Base-by-base conservation (phyloP, 164 flowering plant genomes). In the Hamamelis virginiana region DNA sequence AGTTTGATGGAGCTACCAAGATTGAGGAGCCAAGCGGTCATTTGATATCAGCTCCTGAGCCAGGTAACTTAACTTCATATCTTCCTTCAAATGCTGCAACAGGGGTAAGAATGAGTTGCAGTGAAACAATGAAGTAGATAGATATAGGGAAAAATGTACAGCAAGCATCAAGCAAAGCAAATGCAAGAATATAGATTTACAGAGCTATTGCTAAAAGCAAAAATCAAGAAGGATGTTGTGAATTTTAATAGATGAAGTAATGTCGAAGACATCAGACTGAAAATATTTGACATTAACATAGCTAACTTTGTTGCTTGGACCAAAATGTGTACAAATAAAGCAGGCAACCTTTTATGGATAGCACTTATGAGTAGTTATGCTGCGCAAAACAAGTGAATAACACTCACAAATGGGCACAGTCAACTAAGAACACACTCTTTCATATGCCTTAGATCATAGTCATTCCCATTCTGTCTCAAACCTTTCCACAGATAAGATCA, bases 1-100 rank as follows among this genome's bases (percentile, higher is more conserved):
- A 33, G 33, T 44, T 60, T 48, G 18, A 74, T 38, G 48, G 47
- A 33, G n/a, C 57, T 88, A 93, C 99, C 99, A 96, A 66, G 98
- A 85, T 83, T 96, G 98, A 75, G 98, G 93, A 74, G 99, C 90
- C 64, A 93, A 81, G 75, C 98, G 97, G 65, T 96, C 98, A 43
- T 92, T 89, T 78, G 94, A 83, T 59, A 91, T 72, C 73, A 96
- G 82, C 74, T 93, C 98, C 73, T 89, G 97, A 66, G 99, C 97
- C 64, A 96, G 80, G 85, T 91, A 96, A 78, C 99, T 93, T 69
- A 93, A 70, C 80, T 88, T 96, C 98, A 96, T 90, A 69, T 93
- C 99, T 80, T 96, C 99, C 83, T 91, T 93, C 75, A 96, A 78
- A 83, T 91, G 99, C 98, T 96, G 88, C 68, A 80, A 68, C 25